Evolutionary conservation across 2,329 filamentous ascomycete genomes (phyloP), one percentile per base, ranked within the genome.

Genomic region (Teratosphaeria nubilosa): DNA sequence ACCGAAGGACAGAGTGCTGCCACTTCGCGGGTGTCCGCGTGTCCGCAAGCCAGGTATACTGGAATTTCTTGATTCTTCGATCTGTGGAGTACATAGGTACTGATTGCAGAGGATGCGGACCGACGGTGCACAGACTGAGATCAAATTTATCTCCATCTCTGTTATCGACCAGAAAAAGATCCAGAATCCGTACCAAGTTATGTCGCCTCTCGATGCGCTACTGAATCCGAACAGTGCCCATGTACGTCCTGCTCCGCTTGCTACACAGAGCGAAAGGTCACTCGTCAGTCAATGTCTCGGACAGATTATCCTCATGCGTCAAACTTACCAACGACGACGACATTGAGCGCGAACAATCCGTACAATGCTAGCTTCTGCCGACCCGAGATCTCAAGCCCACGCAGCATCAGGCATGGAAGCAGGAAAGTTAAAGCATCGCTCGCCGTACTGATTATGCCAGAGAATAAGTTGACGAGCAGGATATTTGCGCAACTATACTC

Each of bases 331-430:
- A 48, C 16, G 5, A 48, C 41, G 9, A 22, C 41, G n/a, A 48
- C 5, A 22, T 48, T 48, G n/a, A 48, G 41, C 41, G 41, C 41
- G n/a, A 48, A 48, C 16, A 48, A n/a, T 16, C 41, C 20, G 20
- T 48, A 48, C n/a, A 48, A 10, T 1, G 16, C 16, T 20, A 6
- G n/a, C 5, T n/a, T 48, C n/a, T 48, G 41, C 9, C 41, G 16
- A n/a, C 9, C 41, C n/a, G 41, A 48, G 16, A 48, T 48, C 16
- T 20, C 16, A 7, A 48, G 41, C 41, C 41, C 41, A 48, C n/a
- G n/a, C n/a, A 54, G 52, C 52, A 37, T 54, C 27, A 54, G 34
- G 34, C 51, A 53, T 30, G 51, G 51, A 14, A 53, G 51, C 51
- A 53, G 25, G 22, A 53, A 53, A 14, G 24, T 30, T 6, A 53